These are phyloP conservation scores for Physcomitrellopsis africana DNA, from an alignment of 225 moss, liverwort and hornwort species.

Conservation along the genomic window DNA sequence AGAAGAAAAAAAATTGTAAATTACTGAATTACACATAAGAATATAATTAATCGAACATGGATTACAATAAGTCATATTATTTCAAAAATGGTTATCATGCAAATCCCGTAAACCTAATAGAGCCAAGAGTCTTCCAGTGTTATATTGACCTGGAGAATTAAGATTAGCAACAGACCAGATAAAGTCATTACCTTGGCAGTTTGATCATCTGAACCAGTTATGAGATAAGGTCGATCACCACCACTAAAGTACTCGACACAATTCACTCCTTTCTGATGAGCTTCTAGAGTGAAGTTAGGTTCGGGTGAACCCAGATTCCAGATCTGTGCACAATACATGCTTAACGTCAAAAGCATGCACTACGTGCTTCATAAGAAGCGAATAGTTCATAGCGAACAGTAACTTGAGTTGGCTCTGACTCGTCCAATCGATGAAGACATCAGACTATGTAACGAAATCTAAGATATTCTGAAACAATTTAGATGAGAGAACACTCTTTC, in stretches of 20 bases:
- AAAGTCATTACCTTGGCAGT: conserved; percentile 67
- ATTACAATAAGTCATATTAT: not conserved
- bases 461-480: not conserved
- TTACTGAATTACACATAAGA: not conserved
- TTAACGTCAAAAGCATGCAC: not conserved
- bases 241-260: conserved; percentile 90
- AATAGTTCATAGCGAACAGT: not conserved
- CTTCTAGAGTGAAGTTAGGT: conserved; percentile 88
- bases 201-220: conserved; percentile 91
- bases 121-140: not conserved
- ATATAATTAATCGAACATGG: not conserved
- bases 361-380: not conserved
- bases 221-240: conserved; percentile 81
- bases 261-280: conserved; percentile 92
- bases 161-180: not conserved
- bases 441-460: not conserved
- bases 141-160: not conserved
- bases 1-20: conserved; percentile 6
- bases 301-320: conserved; percentile 94
- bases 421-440: not conserved
- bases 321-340: conserved; percentile 47
- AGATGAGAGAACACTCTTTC: not conserved
- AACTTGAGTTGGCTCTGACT: not conserved
- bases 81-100: not conserved
- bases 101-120: not conserved